phyloP scores from a whole-genome alignment of 805 yeast genomes.

The Yarrowia yakushimensis region DNA sequence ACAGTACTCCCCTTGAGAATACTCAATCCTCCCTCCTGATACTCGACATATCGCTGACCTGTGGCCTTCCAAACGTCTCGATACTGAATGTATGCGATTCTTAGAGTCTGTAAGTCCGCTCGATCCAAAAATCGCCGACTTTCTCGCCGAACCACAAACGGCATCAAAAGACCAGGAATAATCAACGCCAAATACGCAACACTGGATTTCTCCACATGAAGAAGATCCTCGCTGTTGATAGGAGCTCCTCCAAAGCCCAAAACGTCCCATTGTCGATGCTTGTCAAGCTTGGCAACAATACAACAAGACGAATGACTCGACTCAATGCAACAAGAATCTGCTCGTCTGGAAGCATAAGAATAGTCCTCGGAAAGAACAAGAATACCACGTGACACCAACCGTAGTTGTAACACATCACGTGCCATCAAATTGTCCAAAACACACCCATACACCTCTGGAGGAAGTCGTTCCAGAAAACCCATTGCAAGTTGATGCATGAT shows the following conservation, averaged over 20 bases:
- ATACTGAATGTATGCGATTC: slow-evolving; percentile 3
- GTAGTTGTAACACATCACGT: neutral
- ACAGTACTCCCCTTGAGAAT: neutral
- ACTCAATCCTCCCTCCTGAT: slow-evolving; percentile 8
- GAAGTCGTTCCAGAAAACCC: neutral
- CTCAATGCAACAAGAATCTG: neutral
- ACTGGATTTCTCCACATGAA: neutral
- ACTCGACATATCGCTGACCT: slow-evolving; percentile 1
- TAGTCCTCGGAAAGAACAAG: neutral
- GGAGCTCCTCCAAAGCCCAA: neutral
- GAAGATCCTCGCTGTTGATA: neutral
- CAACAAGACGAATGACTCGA: neutral
- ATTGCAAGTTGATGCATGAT: neutral
- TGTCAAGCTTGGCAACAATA: neutral
- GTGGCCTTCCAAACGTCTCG: slow-evolving; percentile 4
- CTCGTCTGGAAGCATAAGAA: neutral
- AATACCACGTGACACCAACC: neutral
- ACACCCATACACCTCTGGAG: neutral
- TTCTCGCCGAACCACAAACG: neutral
- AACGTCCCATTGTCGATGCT: neutral
- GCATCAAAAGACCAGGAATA: neutral
- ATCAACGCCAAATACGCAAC: neutral
- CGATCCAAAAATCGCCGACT: neutral
- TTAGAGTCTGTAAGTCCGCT: slow-evolving; percentile 3
- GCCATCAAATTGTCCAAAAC: neutral